Evolutionary conservation across 2,329 filamentous ascomycete genomes (phyloP).

Genomic region (Alternaria metachromatica): DNA sequence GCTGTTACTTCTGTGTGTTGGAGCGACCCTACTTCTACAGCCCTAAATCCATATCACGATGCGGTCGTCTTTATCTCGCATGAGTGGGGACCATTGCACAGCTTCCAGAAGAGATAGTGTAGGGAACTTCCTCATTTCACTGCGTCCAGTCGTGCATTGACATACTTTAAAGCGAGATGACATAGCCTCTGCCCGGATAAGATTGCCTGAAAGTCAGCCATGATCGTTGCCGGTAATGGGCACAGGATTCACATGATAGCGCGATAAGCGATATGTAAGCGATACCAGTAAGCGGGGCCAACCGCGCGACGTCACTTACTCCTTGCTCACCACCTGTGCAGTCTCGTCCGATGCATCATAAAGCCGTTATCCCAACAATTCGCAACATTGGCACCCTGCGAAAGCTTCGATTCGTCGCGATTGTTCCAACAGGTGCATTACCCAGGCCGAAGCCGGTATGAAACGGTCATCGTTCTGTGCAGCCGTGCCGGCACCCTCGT

Average conservation of each 20-base stretch:
- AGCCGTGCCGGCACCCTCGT: neutral
- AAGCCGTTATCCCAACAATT: neutral
- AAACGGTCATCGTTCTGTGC: neutral
- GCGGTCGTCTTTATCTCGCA: neutral
- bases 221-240: neutral
- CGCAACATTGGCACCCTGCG: neutral
- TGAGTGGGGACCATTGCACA: neutral
- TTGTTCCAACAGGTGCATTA: neutral
- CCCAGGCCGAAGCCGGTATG: neutral
- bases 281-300: neutral
- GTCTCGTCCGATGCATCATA: neutral
- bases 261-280: neutral
- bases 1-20: neutral
- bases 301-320: neutral
- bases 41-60: neutral
- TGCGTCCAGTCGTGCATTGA: neutral
- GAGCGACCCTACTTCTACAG: neutral
- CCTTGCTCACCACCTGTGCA: neutral
- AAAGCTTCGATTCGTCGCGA: neutral
- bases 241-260: neutral
- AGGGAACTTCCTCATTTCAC: neutral
- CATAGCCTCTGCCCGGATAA: neutral
- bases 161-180: neutral
- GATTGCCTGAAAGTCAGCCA: neutral
- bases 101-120: neutral